Conservation (phyloP, 164 flowering plant species). For the Kalanchoe fedtschenkoi region DNA sequence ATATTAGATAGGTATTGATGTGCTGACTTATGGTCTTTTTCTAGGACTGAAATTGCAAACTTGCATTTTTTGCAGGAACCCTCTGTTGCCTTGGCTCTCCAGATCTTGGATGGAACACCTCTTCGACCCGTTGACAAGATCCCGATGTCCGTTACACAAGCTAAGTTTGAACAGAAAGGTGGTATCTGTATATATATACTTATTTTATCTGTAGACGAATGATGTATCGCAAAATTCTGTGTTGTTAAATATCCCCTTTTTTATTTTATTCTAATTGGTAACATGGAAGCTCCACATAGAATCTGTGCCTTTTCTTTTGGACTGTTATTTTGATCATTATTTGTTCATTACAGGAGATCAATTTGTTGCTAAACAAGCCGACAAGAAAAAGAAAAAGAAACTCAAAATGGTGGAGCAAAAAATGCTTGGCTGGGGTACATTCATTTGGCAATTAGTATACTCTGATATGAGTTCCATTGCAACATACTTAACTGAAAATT, state of each 20-base stretch:
- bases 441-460: neutral
- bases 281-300: neutral
- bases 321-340: conserved; percentile 7
- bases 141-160: conserved; percentile 70
- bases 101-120: conserved; percentile 83
- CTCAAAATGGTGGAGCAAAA: conserved; percentile 72
- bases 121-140: conserved; percentile 65
- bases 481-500: neutral
- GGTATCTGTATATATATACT: neutral
- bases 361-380: conserved; percentile 70
- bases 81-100: conserved; percentile 72
- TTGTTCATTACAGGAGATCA: conserved; percentile 51
- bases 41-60: neutral
- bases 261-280: neutral
- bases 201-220: neutral
- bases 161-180: conserved; percentile 99
- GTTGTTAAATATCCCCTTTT: neutral
- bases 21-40: neutral
- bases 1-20: neutral
- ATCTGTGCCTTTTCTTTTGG: neutral
- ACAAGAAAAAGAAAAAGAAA: conserved; percentile 76
- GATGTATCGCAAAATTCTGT: neutral
- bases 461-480: neutral
- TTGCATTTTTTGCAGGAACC: conserved; percentile 54
- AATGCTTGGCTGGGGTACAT: conserved; percentile 96